Percentiles rank a stretch among this genome's conserved stretches.
Conservation (phyloP, 2,329 filamentous ascomycete genomes). For the Sclerotinia trifoliorum region DNA sequence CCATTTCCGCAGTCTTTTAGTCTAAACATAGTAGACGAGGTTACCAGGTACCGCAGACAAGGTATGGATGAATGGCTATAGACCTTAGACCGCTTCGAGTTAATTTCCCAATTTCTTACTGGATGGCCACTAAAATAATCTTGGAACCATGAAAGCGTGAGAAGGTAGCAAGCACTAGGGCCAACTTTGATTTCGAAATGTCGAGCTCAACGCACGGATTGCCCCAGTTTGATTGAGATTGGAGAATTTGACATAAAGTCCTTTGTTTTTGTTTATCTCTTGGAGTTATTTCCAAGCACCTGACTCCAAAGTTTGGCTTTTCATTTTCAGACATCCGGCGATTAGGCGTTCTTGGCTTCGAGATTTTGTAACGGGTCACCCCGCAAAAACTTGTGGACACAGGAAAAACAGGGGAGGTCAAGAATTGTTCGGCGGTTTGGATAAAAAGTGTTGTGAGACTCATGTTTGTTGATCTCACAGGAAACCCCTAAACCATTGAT, state of each 20-base stretch:
- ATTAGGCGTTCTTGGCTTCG: not conserved
- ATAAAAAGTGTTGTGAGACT: not conserved
- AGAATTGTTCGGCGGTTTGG: not conserved
- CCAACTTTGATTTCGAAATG: not conserved
- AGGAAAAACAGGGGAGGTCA: not conserved
- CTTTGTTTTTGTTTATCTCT: slow-evolving; percentile 5
- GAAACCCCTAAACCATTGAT: slow-evolving; percentile 1
- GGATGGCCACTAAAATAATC: not conserved
- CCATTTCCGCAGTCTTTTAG: slow-evolving; percentile 5
- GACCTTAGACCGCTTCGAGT: slow-evolving; percentile 11
- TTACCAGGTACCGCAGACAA: not conserved
- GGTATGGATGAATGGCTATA: not conserved
- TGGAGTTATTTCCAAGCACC: not conserved
- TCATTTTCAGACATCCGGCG: not conserved
- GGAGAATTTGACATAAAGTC: slow-evolving; percentile 6
- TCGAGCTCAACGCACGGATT: slow-evolving; percentile 9
- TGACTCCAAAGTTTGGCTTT: not conserved
- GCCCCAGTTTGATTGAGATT: slow-evolving; percentile 20
- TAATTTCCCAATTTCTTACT: slow-evolving; percentile 16
- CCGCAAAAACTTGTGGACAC: not conserved
- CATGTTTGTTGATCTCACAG: not conserved
- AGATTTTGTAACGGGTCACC: not conserved
- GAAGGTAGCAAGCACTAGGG: not conserved
- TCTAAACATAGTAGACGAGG: slow-evolving; percentile 9
- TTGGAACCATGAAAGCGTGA: slow-evolving; percentile 13